Conservation (phyloP, 106 monocot species). For the Hemerocallis citrina region DNA sequence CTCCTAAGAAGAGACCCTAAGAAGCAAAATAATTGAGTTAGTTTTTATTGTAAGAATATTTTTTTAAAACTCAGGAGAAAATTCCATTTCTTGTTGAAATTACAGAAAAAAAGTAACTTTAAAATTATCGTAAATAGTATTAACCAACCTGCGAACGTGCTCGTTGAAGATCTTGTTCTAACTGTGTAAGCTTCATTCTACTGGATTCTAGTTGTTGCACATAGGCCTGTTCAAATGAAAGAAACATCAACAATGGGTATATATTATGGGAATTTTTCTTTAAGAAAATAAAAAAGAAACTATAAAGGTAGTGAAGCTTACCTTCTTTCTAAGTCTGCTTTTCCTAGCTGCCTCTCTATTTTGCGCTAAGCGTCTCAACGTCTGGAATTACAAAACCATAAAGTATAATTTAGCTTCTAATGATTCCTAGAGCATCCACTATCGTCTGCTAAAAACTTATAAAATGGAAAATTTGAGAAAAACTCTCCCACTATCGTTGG, state of each 20-base stretch:
- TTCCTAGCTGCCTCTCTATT: constrained; percentile 44
- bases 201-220: constrained; percentile 37
- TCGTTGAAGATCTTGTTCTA: constrained; percentile 47
- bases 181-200: constrained; percentile 26
- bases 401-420: not conserved
- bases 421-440: not conserved
- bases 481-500: no score
- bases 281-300: not conserved
- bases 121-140: not conserved
- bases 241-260: not conserved
- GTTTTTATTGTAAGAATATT: not conserved
- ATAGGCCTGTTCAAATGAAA: constrained; percentile 23
- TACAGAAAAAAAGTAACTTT: not conserved
- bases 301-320: not conserved
- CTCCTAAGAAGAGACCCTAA: constrained; percentile 64
- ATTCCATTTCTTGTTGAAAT: no score
- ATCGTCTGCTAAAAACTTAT: not conserved
- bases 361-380: constrained; percentile 33
- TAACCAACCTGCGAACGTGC: constrained; percentile 33
- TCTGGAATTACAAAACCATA: constrained; percentile 8
- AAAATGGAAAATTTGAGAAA: no score
- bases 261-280: not conserved
- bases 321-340: constrained; percentile 43
- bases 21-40: not conserved
- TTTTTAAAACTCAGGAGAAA: not conserved